Evolutionary conservation across 352 stramenopile species (phyloP), one percentile per base, ranked within the genome.

Genomic region (Phytophthora uliginosa): DNA sequence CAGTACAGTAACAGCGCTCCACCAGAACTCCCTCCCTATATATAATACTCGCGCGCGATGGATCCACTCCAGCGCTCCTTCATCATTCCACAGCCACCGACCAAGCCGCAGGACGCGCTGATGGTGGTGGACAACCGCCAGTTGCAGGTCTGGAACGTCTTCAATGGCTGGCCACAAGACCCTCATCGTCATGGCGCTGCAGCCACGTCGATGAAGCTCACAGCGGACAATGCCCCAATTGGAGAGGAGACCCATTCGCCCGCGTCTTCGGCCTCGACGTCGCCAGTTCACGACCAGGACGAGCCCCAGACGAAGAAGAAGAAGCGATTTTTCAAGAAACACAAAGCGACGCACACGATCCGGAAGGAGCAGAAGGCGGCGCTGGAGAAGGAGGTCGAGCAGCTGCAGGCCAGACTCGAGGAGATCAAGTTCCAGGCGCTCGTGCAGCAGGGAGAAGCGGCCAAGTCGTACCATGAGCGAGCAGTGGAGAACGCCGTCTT

Each of bases 331-430:
- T 79, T 79, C 45, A 81, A 81, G 74, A 81, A 81, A 34, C 75
- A 71, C 58, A 82, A 82, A 52, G 66, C 75, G 20, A 82, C 75
- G 50, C 71, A 82, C 63, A 82, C 75, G 38, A 69, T 82, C 59
- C 66, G 75, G 26, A 82, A 82, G 69, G 79, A 86, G 65, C 71
- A 86, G 54, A 83, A 83, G 53, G 64, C 65, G 59, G 66, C 52
- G 31, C 33, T 86, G 8, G 54, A 77, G n/a, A 22, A 56, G 36
- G 71, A 86, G 55, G 75, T 83, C 17, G 59, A 75, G 33, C 20
- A 63, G 28, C 56, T 84, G 28, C 71, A 86, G 54, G 34, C 60
- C 22, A 58, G 66, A 22, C 65, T 86, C 38, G 59, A 78, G 24
- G 59, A 73, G 18, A 77, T 86, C 59, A 78, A 86, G 63, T 78